phyloP scores from a whole-genome alignment of 805 yeast species.

The Lipomyces starkeyi region DNA sequence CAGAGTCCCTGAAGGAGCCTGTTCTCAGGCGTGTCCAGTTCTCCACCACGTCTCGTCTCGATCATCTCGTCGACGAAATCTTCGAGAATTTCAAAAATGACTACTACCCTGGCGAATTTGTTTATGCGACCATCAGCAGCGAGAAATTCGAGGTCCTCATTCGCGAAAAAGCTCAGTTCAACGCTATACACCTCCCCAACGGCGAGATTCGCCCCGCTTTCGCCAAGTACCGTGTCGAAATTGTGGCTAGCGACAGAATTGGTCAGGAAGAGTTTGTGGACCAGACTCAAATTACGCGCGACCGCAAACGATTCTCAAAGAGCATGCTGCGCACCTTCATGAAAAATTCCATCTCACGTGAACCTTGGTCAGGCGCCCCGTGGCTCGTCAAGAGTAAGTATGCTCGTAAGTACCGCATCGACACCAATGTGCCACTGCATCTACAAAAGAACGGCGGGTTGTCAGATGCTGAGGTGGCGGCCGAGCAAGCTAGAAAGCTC shows the following conservation, averaged over 20 bases:
- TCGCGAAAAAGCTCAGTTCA: conserved; percentile 82
- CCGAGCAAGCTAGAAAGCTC: conserved; percentile 26
- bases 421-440: conserved; percentile 43
- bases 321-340: conserved; percentile 88
- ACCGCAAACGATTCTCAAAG: conserved; percentile 85
- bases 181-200: conserved; percentile 43
- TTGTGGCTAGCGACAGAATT: conserved; percentile 45
- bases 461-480: conserved; percentile 29
- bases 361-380: conserved; percentile 88
- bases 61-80: conserved; percentile 85
- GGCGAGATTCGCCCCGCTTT: conserved; percentile 57
- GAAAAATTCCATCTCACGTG: conserved; percentile 76
- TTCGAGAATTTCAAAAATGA: conserved; percentile 76
- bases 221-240: conserved; percentile 73
- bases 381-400: conserved; percentile 88
- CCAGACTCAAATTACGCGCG: conserved; percentile 75
- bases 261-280: conserved; percentile 71
- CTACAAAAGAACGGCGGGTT: conserved; percentile 34
- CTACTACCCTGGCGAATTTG: conserved; percentile 90
- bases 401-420: conserved; percentile 70
- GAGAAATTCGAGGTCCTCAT: conserved; percentile 63
- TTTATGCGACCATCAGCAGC: conserved; percentile 56
- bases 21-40: conserved; percentile 85
- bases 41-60: conserved; percentile 79
- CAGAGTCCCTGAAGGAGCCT: conserved; percentile 90